Conservation (phyloP, 306 rosid genomes). For the Vigna radiata region DNA sequence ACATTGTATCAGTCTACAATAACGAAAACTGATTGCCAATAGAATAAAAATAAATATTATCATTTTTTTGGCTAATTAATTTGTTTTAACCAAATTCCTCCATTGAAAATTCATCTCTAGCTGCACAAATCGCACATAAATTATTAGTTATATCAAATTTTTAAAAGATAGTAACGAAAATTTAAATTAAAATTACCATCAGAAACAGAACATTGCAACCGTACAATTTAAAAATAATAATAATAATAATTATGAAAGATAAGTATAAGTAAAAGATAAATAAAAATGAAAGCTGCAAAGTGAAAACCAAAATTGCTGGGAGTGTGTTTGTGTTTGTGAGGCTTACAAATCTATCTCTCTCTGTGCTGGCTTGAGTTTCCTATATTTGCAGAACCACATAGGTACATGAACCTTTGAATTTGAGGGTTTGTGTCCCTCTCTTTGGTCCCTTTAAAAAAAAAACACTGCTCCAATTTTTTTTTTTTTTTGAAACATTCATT, state of each 20-base stretch:
- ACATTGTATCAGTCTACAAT: too few species aligned
- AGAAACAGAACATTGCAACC: not conserved
- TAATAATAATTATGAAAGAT: constrained; percentile 18
- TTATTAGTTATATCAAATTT: not conserved
- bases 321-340: constrained; percentile 19
- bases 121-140: not conserved
- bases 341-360: not conserved
- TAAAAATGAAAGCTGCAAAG: constrained; percentile 23
- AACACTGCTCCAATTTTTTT: not conserved
- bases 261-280: constrained; percentile 37
- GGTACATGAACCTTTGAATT: constrained; percentile 43
- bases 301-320: constrained; percentile 39
- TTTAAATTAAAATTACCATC: not conserved
- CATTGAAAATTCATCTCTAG: not conserved
- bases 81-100: too few species aligned
- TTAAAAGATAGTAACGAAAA: not conserved
- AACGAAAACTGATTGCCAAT: too few species aligned
- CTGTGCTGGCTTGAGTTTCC: constrained; percentile 28
- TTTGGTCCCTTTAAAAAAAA: constrained; percentile 4
- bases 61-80: too few species aligned
- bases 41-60: too few species aligned
- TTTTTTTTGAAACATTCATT: not conserved
- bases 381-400: constrained; percentile 20
- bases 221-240: not conserved
- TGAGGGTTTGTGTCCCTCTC: constrained; percentile 55